Conservation (phyloP, 352 stramenopile genomes). For the Globisporangium lucens region DNA sequence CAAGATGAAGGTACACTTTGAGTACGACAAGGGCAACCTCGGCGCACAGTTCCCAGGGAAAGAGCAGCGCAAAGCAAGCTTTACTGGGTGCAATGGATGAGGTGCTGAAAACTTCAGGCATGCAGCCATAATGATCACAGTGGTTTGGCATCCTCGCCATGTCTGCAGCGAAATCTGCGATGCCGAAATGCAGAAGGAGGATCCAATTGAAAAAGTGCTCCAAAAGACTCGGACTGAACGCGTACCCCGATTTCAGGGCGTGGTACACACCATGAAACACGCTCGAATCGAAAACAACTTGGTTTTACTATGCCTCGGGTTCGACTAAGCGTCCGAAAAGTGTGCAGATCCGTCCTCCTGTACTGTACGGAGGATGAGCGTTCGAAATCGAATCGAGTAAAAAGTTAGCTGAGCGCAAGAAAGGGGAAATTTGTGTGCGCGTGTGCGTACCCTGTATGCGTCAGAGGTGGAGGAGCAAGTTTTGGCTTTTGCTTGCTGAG, state of each 20-base stretch:
- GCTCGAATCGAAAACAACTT: background rate
- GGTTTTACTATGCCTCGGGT: background rate
- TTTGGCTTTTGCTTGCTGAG: background rate
- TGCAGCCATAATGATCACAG: background rate
- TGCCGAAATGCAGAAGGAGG: background rate
- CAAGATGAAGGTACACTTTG: background rate
- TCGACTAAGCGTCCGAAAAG: constrained; percentile 3
- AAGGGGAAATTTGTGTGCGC: background rate
- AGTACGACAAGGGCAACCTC: background rate
- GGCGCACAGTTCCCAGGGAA: background rate
- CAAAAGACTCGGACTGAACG: background rate
- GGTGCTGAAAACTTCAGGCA: background rate
- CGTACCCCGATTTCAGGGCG: background rate
- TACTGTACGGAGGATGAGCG: background rate
- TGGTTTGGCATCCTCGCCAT: background rate
- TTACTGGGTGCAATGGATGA: constrained; percentile 4
- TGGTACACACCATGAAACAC: background rate
- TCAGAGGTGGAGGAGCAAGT: background rate
- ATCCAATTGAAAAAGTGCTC: background rate
- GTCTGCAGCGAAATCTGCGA: constrained; percentile 1
- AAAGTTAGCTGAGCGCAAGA: background rate
- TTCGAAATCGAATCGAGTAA: constrained; percentile 2
- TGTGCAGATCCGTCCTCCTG: background rate
- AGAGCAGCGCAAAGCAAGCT: background rate
- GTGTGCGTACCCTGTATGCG: constrained; percentile 2